Conservation (phyloP, 2,329 filamentous ascomycete species). For the Colletotrichum spaethianum region DNA sequence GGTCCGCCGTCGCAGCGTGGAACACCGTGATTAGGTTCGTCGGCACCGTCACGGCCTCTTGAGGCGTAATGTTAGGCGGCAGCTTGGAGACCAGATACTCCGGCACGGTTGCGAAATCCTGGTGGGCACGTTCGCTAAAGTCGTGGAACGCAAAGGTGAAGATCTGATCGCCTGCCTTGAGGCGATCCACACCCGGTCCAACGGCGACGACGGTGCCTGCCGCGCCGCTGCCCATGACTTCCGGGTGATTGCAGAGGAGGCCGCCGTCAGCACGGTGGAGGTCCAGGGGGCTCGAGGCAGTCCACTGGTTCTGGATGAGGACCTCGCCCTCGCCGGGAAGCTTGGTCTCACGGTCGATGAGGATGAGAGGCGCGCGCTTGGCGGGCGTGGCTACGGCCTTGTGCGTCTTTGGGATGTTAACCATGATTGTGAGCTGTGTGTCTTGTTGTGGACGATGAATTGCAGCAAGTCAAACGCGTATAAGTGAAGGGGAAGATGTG, state of each 20-base stretch:
- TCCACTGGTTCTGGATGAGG: conserved; percentile 71
- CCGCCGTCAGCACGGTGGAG: conserved; percentile 74
- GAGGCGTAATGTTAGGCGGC: conserved; percentile 55
- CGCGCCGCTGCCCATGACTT: conserved; percentile 65
- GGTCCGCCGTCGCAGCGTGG: conserved; percentile 64
- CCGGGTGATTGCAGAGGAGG: conserved; percentile 65
- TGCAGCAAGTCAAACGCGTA: too few species aligned
- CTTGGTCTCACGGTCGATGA: conserved; percentile 45
- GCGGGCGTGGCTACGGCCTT: conserved; percentile 45
- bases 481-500: not conserved
- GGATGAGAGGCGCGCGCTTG: conserved; percentile 44
- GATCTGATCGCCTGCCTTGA: conserved; percentile 68
- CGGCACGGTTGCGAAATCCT: conserved; percentile 68
- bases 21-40: conserved; percentile 73
- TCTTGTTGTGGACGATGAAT: not conserved
- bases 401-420: conserved; percentile 46
- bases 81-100: conserved; percentile 64
- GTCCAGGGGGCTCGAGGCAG: conserved; percentile 72
- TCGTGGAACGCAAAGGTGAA: conserved; percentile 68
- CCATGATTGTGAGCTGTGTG: conserved; percentile 10
- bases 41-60: conserved; percentile 67
- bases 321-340: conserved; percentile 62
- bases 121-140: conserved; percentile 64
- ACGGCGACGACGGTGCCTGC: conserved; percentile 68
- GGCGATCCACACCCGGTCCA: conserved; percentile 51